A percentile compares a stretch with the other conserved stretches of the same genome.
These are phyloP conservation scores for Nothopassalora personata DNA, from an alignment of 2,329 filamentous ascomycete species.

Conservation along the genomic window DNA sequence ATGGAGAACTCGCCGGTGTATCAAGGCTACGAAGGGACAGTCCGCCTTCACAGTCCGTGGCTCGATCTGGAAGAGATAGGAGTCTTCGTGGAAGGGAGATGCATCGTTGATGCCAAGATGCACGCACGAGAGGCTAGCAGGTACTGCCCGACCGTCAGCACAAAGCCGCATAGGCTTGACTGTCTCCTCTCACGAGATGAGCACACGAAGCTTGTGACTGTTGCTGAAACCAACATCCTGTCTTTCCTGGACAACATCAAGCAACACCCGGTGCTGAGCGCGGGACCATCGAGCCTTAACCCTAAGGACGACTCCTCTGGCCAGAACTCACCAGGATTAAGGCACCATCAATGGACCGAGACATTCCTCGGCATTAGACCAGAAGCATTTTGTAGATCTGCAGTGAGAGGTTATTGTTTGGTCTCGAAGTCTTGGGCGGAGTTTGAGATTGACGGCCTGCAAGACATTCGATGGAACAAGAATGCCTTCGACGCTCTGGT, in stretches of 20 bases:
- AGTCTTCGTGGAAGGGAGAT: constrained; percentile 11
- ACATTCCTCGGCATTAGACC: constrained; percentile 9
- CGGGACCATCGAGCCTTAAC: constrained; percentile 1
- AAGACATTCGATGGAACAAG: constrained; percentile 14
- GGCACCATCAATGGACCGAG: constrained; percentile 13
- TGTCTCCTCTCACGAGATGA: constrained; percentile 11
- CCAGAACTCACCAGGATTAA: constrained; percentile 2
- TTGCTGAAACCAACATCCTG: constrained; percentile 4
- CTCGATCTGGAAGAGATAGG: constrained; percentile 11
- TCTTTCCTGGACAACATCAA: constrained; percentile 7
- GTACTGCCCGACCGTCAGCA: constrained; percentile 12
- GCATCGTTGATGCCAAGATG: constrained; percentile 12
- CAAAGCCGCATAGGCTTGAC: constrained; percentile 12
- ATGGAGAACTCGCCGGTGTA: constrained; percentile 7
- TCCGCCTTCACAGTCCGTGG: constrained; percentile 7
- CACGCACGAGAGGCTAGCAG: constrained; percentile 10
- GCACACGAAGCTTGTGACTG: constrained; percentile 4
- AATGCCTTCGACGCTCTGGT: constrained; percentile 18
- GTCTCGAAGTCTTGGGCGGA: constrained; percentile 16
- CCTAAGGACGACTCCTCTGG: not conserved
- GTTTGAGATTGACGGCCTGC: constrained; percentile 15
- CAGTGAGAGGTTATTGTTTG: constrained; percentile 12
- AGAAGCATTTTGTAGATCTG: constrained; percentile 15
- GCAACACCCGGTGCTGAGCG: constrained; percentile 7
- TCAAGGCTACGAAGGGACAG: constrained; percentile 9